Evolutionary conservation across 495 filamentous ascomycete species (phyloP).

Genomic region (Halenospora varia): DNA sequence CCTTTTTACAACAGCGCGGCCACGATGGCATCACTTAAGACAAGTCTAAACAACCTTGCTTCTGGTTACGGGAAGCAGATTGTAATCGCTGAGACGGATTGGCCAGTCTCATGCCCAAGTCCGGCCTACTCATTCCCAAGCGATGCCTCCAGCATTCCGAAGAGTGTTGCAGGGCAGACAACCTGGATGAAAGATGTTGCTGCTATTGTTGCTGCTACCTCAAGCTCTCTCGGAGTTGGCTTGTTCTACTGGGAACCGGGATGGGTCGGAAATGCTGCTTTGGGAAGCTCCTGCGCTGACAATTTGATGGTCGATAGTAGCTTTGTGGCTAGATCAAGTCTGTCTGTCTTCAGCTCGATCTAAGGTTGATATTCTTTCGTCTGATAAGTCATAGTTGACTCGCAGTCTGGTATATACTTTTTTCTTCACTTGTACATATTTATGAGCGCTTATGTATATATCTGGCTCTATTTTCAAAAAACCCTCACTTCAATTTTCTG

Average conservation of each 20-base stretch:
- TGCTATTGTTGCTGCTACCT: conserved; percentile 44
- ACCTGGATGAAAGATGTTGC: conserved; percentile 53
- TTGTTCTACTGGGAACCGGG: conserved; percentile 72
- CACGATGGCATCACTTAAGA: conserved; percentile 50
- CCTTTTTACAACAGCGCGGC: conserved; percentile 58
- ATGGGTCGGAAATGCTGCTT: conserved; percentile 58
- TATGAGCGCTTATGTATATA: too few relatives aligned
- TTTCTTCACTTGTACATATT: too few relatives aligned
- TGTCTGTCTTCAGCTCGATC: conserved; percentile 19
- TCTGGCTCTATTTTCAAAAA: too few relatives aligned
- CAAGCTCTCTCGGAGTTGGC: conserved; percentile 41
- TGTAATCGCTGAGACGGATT: conserved; percentile 63
- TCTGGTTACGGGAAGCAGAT: conserved; percentile 55
- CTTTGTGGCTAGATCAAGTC: conserved; percentile 13
- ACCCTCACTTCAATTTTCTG: too few relatives aligned
- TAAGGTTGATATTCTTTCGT: too few relatives aligned
- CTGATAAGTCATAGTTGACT: too few relatives aligned
- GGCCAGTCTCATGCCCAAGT: conserved; percentile 56
- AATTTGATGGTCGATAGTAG: conserved; percentile 37
- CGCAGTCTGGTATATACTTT: too few relatives aligned
- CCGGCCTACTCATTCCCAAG: conserved; percentile 53
- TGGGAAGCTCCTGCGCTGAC: conserved; percentile 53
- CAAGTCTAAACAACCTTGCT: conserved; percentile 54
- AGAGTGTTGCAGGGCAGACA: conserved; percentile 55
- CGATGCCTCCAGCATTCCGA: conserved; percentile 53